Conservation (phyloP, 495 filamentous ascomycete genomes). For the Lasiosphaeria hispida region DNA sequence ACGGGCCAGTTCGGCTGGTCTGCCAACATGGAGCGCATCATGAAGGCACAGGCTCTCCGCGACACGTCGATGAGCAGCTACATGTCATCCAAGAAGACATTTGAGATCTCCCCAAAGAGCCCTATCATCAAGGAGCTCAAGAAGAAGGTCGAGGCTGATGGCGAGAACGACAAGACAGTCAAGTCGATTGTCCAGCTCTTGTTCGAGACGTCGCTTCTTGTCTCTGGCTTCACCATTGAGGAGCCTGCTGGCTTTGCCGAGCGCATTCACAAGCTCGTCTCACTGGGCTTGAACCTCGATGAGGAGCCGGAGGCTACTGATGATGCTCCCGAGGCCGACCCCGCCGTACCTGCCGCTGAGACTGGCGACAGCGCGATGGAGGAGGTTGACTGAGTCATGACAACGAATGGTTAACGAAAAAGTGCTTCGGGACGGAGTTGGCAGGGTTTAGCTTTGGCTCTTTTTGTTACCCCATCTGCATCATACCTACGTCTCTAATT, state of each 20-base stretch:
- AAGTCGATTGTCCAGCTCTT: constrained; percentile 97
- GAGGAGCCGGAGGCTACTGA: constrained; percentile 76
- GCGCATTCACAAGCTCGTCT: constrained; percentile 98
- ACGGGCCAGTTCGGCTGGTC: constrained; percentile 99
- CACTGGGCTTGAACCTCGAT: constrained; percentile 92
- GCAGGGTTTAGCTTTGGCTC: constrained; percentile 39
- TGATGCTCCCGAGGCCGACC: constrained; percentile 56
- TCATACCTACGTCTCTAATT: constrained; percentile 28
- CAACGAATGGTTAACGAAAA: constrained; percentile 36
- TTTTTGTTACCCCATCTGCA: constrained; percentile 37
- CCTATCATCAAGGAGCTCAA: constrained; percentile 97
- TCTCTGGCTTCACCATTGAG: constrained; percentile 99
- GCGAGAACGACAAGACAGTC: constrained; percentile 96
- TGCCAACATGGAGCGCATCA: constrained; percentile 99
- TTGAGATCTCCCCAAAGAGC: constrained; percentile 99
- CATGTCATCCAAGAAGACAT: constrained; percentile 99
- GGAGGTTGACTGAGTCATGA: constrained; percentile 60
- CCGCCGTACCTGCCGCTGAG: constrained; percentile 50
- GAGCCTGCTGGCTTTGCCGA: constrained; percentile 96
- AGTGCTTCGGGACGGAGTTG: constrained; percentile 45
- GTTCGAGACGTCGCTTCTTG: constrained; percentile 96
- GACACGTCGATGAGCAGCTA: constrained; percentile 99
- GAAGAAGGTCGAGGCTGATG: constrained; percentile 96
- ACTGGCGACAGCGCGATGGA: constrained; percentile 60
- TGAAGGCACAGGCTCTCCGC: constrained; percentile 99